Evolutionary conservation across 805 yeast species (phyloP).

Genomic region (Wickerhamomyces silvicola): DNA sequence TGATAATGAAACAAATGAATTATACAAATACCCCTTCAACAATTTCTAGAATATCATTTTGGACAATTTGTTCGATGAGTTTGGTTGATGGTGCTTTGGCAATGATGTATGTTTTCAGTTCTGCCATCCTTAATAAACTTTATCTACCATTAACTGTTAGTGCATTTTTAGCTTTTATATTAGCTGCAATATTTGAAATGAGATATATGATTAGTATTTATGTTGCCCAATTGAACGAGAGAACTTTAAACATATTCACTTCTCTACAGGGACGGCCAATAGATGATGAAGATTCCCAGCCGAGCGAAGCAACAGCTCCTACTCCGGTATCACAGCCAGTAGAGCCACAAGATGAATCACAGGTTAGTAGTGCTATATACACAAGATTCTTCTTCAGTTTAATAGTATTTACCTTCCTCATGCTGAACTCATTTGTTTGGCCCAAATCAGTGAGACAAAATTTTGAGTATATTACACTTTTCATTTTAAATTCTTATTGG

Average conservation of each 20-base stretch:
- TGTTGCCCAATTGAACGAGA: slow-evolving; percentile 66
- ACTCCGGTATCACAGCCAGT: slow-evolving; percentile 15
- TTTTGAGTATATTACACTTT: slow-evolving; percentile 51
- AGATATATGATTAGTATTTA: slow-evolving; percentile 64
- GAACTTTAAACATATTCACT: slow-evolving; percentile 59
- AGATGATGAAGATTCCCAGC: slow-evolving; percentile 25
- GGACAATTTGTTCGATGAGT: slow-evolving; percentile 58
- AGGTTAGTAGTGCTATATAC: slow-evolving; percentile 50
- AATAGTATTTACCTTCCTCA: slow-evolving; percentile 48
- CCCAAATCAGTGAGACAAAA: slow-evolving; percentile 45
- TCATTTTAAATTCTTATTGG: slow-evolving; percentile 70
- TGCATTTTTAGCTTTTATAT: slow-evolving; percentile 60
- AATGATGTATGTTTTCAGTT: slow-evolving; percentile 51
- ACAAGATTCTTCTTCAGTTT: slow-evolving; percentile 49
- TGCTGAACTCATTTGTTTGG: slow-evolving; percentile 58
- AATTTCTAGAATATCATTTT: slow-evolving; percentile 64
- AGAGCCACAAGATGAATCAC: slow-evolving; percentile 40
- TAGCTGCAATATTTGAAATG: slow-evolving; percentile 70
- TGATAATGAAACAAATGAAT: slow-evolving; percentile 57
- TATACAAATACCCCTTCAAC: slow-evolving; percentile 73
- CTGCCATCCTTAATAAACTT: slow-evolving; percentile 47
- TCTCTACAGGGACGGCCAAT: slow-evolving; percentile 54
- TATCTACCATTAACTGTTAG: slow-evolving; percentile 65
- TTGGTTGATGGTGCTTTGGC: slow-evolving; percentile 65
- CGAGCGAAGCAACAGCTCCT: slow-evolving; percentile 13